Evolutionary conservation across 352 stramenopile species (phyloP).

Genomic region (Aphanomyces cochlioides): DNA sequence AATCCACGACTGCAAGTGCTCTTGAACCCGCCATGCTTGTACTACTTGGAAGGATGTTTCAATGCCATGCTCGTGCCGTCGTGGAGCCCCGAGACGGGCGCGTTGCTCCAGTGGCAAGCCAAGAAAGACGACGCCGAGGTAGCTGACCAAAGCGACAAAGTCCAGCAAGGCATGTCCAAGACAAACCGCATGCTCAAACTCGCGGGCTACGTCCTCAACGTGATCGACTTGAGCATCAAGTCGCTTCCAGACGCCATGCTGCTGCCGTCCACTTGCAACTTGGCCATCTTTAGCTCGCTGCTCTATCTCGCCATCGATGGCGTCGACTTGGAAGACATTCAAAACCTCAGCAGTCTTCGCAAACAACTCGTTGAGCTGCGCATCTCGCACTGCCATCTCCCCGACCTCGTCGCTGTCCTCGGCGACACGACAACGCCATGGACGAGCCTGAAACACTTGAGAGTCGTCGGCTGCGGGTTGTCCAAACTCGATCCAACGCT

Average conservation of each 20-base stretch:
- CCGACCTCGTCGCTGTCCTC: neutral
- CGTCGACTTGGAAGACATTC: neutral
- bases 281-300: slow-evolving; percentile 20
- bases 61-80: slow-evolving; percentile 14
- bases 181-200: slow-evolving; percentile 26
- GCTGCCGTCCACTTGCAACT: slow-evolving; percentile 19
- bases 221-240: slow-evolving; percentile 20
- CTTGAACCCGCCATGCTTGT: slow-evolving; percentile 18
- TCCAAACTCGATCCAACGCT: slow-evolving; percentile 14
- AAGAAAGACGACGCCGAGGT: neutral
- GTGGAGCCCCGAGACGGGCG: neutral
- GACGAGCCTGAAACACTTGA: neutral
- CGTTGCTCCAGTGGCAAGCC: slow-evolving; percentile 18
- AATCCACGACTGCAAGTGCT: slow-evolving; percentile 25
- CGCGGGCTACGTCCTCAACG: slow-evolving; percentile 13
- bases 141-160: no score
- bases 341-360: neutral
- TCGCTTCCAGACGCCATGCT: slow-evolving; percentile 11
- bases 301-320: slow-evolving; percentile 8
- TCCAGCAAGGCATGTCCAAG: slow-evolving; percentile 22
- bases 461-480: slow-evolving; percentile 2
- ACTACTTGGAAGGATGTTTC: slow-evolving; percentile 26
- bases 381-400: neutral
- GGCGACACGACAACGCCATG: slow-evolving; percentile 6
- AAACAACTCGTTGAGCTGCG: slow-evolving; percentile 23